These are phyloP conservation scores for Flaveria linearis DNA, from an alignment of 129 eudicot species.

Conservation along the genomic window DNA sequence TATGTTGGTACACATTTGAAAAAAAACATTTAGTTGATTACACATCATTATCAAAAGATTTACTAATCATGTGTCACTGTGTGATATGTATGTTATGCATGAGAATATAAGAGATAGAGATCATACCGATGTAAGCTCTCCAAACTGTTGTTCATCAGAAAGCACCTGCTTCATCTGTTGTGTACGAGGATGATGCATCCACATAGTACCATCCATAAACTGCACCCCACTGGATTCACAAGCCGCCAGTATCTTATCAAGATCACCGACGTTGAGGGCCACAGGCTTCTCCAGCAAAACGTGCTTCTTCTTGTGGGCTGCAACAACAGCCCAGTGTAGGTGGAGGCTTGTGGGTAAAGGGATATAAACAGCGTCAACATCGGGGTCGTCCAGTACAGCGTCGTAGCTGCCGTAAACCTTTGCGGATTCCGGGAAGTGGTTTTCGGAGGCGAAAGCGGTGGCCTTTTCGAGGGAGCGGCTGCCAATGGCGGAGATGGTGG, in stretches of 20 bases:
- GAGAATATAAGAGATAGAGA: not conserved
- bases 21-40: too few relatives aligned
- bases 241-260: constrained; percentile 53
- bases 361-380: constrained; percentile 68
- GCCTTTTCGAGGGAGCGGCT: constrained; percentile 71
- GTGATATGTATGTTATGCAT: not conserved
- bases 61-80: not conserved
- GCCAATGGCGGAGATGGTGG: constrained; percentile 60
- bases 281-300: constrained; percentile 70
- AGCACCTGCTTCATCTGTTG: constrained; percentile 47
- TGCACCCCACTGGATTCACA: constrained; percentile 69
- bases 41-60: not conserved
- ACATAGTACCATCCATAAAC: constrained; percentile 80
- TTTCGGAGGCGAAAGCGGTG: constrained; percentile 43
- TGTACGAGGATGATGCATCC: constrained; percentile 86
- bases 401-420: constrained; percentile 58
- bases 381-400: constrained; percentile 60
- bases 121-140: constrained; percentile 54
- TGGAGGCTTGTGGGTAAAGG: constrained; percentile 71
- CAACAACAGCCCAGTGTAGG: constrained; percentile 56
- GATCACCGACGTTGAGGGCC: constrained; percentile 55
- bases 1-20: too few relatives aligned
- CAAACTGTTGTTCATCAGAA: constrained; percentile 42
- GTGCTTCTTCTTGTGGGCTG: constrained; percentile 66
- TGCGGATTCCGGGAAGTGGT: constrained; percentile 49